phyloP scores from a whole-genome alignment of 768 basidiomycete species.

The Suillus plorans region DNA sequence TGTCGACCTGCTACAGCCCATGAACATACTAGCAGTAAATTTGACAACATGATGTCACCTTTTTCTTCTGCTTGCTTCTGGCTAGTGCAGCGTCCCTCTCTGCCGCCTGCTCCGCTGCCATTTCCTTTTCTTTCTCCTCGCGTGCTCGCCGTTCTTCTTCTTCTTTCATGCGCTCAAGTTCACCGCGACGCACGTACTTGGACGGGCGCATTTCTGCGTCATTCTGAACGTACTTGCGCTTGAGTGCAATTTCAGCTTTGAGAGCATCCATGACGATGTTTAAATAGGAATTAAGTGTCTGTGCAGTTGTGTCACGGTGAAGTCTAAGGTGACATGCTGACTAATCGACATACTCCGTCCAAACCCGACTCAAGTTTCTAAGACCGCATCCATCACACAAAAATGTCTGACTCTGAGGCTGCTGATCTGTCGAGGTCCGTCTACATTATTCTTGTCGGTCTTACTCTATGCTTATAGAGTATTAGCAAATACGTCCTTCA shows the following conservation, averaged over 20 bases:
- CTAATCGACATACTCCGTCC: constrained; percentile 33
- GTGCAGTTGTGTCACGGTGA: neutral
- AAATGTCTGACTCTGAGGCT: constrained; percentile 56
- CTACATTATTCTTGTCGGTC: constrained; percentile 1
- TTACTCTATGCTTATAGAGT: constrained; percentile 7
- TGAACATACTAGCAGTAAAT: constrained; percentile 6
- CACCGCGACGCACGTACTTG: constrained; percentile 91
- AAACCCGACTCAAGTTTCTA: constrained; percentile 21
- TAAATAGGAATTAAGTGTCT: neutral
- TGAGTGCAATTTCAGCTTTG: constrained; percentile 83
- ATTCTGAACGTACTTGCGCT: constrained; percentile 73
- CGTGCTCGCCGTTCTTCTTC: constrained; percentile 39
- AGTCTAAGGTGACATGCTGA: constrained; percentile 24
- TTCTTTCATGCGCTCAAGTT: constrained; percentile 72
- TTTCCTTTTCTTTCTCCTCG: constrained; percentile 31
- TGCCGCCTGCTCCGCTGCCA: constrained; percentile 30
- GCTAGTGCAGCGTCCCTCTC: constrained; percentile 14
- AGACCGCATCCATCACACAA: constrained; percentile 36
- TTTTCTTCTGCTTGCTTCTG: constrained; percentile 30
- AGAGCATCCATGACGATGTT: constrained; percentile 75
- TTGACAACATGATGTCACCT: constrained; percentile 41
- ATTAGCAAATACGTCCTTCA: constrained; percentile 83
- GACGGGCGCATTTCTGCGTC: constrained; percentile 49
- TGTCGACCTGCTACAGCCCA: constrained; percentile 46
- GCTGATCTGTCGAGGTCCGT: constrained; percentile 52